Evolutionary conservation across 805 yeast species (phyloP), one percentile per base, ranked within the genome.

Genomic region (Saturnispora dispora): DNA sequence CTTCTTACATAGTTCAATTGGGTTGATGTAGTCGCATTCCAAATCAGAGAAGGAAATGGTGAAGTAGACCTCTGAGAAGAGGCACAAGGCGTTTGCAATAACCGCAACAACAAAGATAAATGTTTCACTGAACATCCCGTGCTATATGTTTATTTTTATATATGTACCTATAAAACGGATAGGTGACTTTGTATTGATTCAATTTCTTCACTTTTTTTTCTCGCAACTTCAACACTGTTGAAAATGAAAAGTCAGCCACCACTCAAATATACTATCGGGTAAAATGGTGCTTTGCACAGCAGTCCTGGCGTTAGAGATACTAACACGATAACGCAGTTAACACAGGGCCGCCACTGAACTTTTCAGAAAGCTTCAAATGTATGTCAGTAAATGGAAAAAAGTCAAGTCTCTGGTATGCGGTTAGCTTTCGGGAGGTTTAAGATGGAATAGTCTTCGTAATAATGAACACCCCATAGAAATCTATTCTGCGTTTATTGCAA

Each of bases 1-100:
- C 63, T 87, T 84, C 72, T 88, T 88, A 73, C 99, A 93, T 61
- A 93, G 77, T 71, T 91, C 98, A 66, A 91, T 88, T 52, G 98
- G 98, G 69, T 91, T 93, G 72, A 91, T 90, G 75, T 91, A 93
- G 70, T 93, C 99, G 64, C 90, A 83, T 70, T 88, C 98, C 68
- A 90, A 77, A 71, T 90, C 98, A 58, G 95, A 86, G 74, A 86
- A 91, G 84, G 89, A 82, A 70, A 90, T 89, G 47, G 96, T 88
- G 78, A 90, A 90, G 69, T 86, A 93, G 52, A 90, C 97, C 73
- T 90, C 97, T 39, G 86, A 75, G 65, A 91, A 89, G 71, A 91
- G 75, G 76, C 86, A 88, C 60, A 85, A 79, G 53, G 95, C 93
- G 70, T 91, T 91, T 56, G 84, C 76, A 53, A 90, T 65, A 43